A percentile compares a stretch with the other conserved stretches of the same genome.
These are phyloP conservation scores for Cytospora leucostoma DNA, from an alignment of 2,329 filamentous ascomycete species.

Conservation along the genomic window DNA sequence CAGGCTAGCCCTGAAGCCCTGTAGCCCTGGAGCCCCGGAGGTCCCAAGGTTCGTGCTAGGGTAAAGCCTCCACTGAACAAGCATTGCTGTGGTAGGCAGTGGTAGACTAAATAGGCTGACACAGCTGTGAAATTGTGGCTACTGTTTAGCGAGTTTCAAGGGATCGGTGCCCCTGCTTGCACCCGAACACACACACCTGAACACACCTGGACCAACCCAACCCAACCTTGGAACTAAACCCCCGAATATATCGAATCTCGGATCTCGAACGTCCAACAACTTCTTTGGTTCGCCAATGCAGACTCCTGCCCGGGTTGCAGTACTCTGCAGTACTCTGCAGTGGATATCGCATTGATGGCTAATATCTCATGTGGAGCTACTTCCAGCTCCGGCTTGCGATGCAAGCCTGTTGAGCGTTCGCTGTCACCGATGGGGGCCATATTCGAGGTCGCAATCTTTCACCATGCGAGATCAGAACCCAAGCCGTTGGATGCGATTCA, in stretches of 20 bases:
- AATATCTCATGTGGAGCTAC: no score
- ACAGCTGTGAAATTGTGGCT: constrained; percentile 51
- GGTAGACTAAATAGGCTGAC: constrained; percentile 42
- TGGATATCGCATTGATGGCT: not conserved
- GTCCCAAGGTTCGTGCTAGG: not conserved
- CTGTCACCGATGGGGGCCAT: not conserved
- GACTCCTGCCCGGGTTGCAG: not conserved
- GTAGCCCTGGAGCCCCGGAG: not conserved
- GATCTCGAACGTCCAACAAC: not conserved
- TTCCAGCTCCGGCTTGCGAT: no score
- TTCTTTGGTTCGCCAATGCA: constrained; percentile 16
- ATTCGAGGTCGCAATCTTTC: not conserved
- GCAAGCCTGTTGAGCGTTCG: no score
- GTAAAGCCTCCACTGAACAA: constrained; percentile 5
- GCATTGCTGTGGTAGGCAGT: not conserved
- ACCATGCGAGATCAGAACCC: not conserved
- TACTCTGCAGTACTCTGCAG: not conserved
- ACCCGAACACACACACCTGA: no score
- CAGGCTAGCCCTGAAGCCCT: no score
- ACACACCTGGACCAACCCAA: constrained; percentile 30
- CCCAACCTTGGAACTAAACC: constrained; percentile 1
- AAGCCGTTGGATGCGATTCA: not conserved
- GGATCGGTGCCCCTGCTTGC: constrained; percentile 35
- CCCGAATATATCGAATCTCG: not conserved
- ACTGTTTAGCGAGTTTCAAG: constrained; percentile 57